These are phyloP conservation scores for Petrea volubilis DNA, from an alignment of 257 asterid species.

Conservation along the genomic window DNA sequence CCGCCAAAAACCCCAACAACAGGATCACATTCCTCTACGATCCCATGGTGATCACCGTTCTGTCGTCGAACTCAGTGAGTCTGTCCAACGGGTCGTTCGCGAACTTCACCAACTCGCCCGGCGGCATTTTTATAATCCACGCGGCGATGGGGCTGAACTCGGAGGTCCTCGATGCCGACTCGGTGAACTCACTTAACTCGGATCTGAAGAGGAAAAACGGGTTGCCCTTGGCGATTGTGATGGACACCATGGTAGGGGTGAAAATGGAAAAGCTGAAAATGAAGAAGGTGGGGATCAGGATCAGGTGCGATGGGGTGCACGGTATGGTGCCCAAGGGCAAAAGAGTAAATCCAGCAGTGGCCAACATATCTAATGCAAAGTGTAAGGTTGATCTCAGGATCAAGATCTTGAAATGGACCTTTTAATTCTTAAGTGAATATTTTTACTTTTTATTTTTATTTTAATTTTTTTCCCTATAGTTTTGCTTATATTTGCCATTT, in stretches of 20 bases:
- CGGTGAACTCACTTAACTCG: constrained; percentile 40
- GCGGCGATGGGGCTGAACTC: constrained; percentile 35
- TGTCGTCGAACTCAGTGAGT: constrained; percentile 33
- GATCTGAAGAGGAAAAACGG: constrained; percentile 71
- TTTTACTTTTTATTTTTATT: background rate
- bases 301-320: constrained; percentile 67
- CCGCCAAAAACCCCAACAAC: constrained; percentile 66
- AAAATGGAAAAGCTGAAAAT: constrained; percentile 65
- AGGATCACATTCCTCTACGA: constrained; percentile 49
- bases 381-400: constrained; percentile 85
- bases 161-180: constrained; percentile 55
- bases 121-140: constrained; percentile 45
- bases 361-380: constrained; percentile 47
- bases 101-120: constrained; percentile 47
- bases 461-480: background rate
- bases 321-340: constrained; percentile 69
- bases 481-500: background rate
- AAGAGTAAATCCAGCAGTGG: constrained; percentile 41
- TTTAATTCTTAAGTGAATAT: constrained; percentile 28
- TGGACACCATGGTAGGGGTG: constrained; percentile 70
- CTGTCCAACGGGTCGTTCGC: constrained; percentile 54
- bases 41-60: constrained; percentile 43
- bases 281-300: constrained; percentile 72
- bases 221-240: constrained; percentile 52
- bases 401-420: constrained; percentile 87